phyloP scores from a whole-genome alignment of 2,329 filamentous ascomycete species.

The Apiospora koreana region DNA sequence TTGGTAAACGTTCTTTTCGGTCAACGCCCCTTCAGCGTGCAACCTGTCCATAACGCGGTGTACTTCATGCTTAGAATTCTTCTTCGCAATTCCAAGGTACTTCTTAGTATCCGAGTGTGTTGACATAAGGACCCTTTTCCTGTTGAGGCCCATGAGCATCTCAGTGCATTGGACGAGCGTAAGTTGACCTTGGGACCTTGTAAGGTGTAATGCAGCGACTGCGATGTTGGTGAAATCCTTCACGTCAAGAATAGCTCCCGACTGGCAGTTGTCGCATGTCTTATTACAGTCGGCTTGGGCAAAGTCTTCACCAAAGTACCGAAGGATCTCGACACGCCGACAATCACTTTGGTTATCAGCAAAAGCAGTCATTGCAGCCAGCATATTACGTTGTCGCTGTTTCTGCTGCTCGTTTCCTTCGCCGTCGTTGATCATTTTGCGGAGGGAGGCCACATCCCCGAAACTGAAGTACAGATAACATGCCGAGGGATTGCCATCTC shows the following conservation, averaged over 20 bases:
- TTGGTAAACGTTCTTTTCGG: slow-evolving; percentile 69
- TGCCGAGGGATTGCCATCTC: slow-evolving; percentile 83
- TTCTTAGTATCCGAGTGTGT: slow-evolving; percentile 50
- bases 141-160: slow-evolving; percentile 69
- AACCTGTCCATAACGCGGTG: slow-evolving; percentile 83
- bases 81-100: slow-evolving; percentile 68
- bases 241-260: slow-evolving; percentile 67
- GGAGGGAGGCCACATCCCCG: slow-evolving; percentile 71
- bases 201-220: slow-evolving; percentile 67
- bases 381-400: slow-evolving; percentile 79
- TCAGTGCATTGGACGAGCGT: slow-evolving; percentile 84
- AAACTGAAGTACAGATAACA: slow-evolving; percentile 92
- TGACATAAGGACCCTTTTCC: slow-evolving; percentile 50
- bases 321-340: slow-evolving; percentile 81
- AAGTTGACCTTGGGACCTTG: slow-evolving; percentile 62
- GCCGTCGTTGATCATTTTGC: slow-evolving; percentile 80
- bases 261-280: slow-evolving; percentile 88
- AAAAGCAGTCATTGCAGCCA: slow-evolving; percentile 80
- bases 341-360: slow-evolving; percentile 91
- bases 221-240: slow-evolving; percentile 80
- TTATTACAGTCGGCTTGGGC: slow-evolving; percentile 68
- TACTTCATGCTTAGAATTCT: slow-evolving; percentile 72
- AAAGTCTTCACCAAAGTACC: slow-evolving; percentile 93
- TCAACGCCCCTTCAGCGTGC: slow-evolving; percentile 70
- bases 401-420: slow-evolving; percentile 79